A percentile compares a stretch with the other conserved stretches of the same genome.
Conservation (phyloP, 495 filamentous ascomycete genomes). For the Xanthoparmelia taractica region DNA sequence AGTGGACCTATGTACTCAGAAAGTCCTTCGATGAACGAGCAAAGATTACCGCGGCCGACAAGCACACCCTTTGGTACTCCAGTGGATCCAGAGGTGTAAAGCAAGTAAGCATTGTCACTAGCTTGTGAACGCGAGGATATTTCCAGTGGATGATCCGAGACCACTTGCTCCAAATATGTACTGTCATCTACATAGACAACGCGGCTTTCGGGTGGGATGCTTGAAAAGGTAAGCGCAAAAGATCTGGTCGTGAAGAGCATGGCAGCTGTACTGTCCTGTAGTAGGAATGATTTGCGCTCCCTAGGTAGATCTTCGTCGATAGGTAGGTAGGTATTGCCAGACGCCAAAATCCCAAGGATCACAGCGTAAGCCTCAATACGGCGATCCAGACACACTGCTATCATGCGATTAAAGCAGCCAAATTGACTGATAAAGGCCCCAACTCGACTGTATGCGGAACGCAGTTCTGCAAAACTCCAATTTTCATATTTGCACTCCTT, state of each 20-base stretch:
- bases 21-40: slow-evolving; percentile 39
- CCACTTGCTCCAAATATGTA: slow-evolving; percentile 22
- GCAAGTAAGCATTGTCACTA: slow-evolving; percentile 30
- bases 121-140: slow-evolving; percentile 13
- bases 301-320: slow-evolving; percentile 40
- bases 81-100: slow-evolving; percentile 44
- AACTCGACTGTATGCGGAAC: slow-evolving; percentile 35
- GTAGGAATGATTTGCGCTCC: slow-evolving; percentile 39
- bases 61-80: slow-evolving; percentile 42
- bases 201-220: slow-evolving; percentile 25
- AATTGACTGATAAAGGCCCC: slow-evolving; percentile 34
- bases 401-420: slow-evolving; percentile 31
- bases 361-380: slow-evolving; percentile 38
- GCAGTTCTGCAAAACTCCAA: slow-evolving; percentile 36
- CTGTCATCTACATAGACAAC: slow-evolving; percentile 32
- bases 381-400: slow-evolving; percentile 41
- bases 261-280: slow-evolving; percentile 34
- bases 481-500: slow-evolving; percentile 30
- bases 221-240: slow-evolving; percentile 25
- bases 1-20: slow-evolving; percentile 28
- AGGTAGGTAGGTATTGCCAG: slow-evolving; percentile 73
- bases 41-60: slow-evolving; percentile 38
- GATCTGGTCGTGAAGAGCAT: slow-evolving; percentile 30
- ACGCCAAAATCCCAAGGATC: slow-evolving; percentile 40
- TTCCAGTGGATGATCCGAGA: slow-evolving; percentile 24